Evolutionary conservation across 805 yeast species (phyloP).

Genomic region (Zygosaccharomyces bailii): DNA sequence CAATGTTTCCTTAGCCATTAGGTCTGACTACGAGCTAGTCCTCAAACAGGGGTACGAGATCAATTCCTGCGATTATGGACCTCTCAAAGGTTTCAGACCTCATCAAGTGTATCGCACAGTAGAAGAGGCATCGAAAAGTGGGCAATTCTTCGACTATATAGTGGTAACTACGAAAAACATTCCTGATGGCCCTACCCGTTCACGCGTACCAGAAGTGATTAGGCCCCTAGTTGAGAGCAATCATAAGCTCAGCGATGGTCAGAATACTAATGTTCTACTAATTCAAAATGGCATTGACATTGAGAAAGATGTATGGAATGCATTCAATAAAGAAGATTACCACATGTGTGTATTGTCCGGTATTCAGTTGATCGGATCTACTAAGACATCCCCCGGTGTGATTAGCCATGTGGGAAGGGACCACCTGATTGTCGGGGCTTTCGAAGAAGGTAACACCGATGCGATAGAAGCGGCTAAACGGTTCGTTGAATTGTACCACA

Average conservation of each 20-base stretch:
- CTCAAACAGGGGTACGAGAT: constrained; percentile 52
- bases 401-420: constrained; percentile 53
- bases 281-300: constrained; percentile 68
- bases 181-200: constrained; percentile 51
- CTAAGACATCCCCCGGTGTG: constrained; percentile 45
- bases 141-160: constrained; percentile 49
- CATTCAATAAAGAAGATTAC: constrained; percentile 39
- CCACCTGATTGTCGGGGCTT: constrained; percentile 49
- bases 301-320: constrained; percentile 51
- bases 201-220: constrained; percentile 49
- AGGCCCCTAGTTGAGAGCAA: constrained; percentile 47
- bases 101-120: constrained; percentile 46
- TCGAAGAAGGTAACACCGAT: constrained; percentile 37
- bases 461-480: constrained; percentile 38
- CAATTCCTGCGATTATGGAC: constrained; percentile 61
- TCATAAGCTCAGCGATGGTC: constrained; percentile 13
- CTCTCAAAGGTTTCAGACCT: constrained; percentile 53
- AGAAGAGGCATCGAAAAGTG: constrained; percentile 46
- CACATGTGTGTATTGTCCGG: constrained; percentile 48
- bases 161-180: constrained; percentile 64
- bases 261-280: constrained; percentile 47
- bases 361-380: constrained; percentile 60
- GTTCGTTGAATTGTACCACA: constrained; percentile 42
- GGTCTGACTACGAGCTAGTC: constrained; percentile 61
- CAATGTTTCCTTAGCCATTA: constrained; percentile 57